These are phyloP conservation scores for Colletotrichum sublineola DNA, from an alignment of 2,329 filamentous ascomycete genomes.

Conservation along the genomic window DNA sequence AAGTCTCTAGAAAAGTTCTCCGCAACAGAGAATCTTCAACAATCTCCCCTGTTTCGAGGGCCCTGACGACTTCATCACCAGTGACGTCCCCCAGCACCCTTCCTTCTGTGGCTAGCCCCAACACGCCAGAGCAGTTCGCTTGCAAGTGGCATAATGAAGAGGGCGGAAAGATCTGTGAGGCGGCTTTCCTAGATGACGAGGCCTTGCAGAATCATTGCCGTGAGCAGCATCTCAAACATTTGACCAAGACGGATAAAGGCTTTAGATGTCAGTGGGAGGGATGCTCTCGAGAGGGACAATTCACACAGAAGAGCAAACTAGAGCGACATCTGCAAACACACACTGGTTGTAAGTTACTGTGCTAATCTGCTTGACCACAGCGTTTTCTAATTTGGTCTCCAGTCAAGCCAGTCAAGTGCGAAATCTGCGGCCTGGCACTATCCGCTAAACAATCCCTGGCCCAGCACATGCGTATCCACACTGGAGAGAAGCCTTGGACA, in stretches of 20 bases:
- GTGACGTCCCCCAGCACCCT: conserved; percentile 3
- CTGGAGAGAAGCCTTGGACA: conserved; percentile 72
- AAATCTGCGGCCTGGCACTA: conserved; percentile 68
- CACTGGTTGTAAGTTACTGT: conserved; percentile 67
- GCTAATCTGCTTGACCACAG: conserved; percentile 6
- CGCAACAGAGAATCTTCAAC: background rate
- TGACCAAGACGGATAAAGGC: conserved; percentile 55
- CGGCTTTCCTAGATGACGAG: conserved; percentile 58
- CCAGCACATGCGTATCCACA: conserved; percentile 77
- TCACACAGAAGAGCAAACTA: conserved; percentile 72
- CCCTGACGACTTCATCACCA: conserved; percentile 12
- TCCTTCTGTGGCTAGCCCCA: background rate
- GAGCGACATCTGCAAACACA: conserved; percentile 76
- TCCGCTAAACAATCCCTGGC: conserved; percentile 77
- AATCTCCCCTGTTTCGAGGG: background rate
- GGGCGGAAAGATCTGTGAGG: conserved; percentile 49
- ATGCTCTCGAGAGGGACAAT: conserved; percentile 67
- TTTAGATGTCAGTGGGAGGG: conserved; percentile 69
- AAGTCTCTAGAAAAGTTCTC: background rate
- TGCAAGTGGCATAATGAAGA: conserved; percentile 51
- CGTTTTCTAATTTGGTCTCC: conserved; percentile 46
- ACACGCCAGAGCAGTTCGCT: conserved; percentile 43
- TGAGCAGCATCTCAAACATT: conserved; percentile 60
- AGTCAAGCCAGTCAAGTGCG: conserved; percentile 73
- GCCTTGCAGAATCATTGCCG: conserved; percentile 69